Evolutionary conservation across 2,329 filamentous ascomycete genomes (phyloP), one percentile per base, ranked within the genome.

Genomic region (Arthrobotrys megalospora): DNA sequence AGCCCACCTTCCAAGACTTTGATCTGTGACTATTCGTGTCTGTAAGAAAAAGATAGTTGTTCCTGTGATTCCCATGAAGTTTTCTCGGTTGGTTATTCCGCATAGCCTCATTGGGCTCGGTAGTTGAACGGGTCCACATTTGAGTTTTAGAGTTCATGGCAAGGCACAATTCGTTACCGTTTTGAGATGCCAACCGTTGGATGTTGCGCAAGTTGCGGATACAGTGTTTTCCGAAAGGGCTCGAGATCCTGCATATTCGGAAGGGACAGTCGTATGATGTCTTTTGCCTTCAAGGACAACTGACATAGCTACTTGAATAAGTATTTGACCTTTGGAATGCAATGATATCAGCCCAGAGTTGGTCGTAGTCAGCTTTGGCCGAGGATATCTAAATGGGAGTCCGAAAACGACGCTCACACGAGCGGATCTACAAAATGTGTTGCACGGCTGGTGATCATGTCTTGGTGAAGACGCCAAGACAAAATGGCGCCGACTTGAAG

Each of bases 1-100:
- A 60, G 55, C 55, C 55, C 10, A 60, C 55, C 36, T 43, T 60
- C 55, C 55, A 60, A 60, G 55, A 60, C 55, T 43, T 28, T 60
- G 55, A 43, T 43, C 55, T 34, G 28, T 36, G 50, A 55, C 50
- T 32, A 28, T 52, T 48, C 11, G 11, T 52, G 21, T 52, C 48
- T 32, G 48, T 7, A 52, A 50, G 3, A 6, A 50, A 32, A 10
- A 14, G 6, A 28, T 5, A 28, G 24, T 28, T 28, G 24, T 28
- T 28, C 24, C 24, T 28, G 14, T 3, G n/a, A 36, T 55, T 55
- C 36, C 7, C 19, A 28, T 48, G 45, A 11, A 11, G 19, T 10
- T 24, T 7, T 3, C 3, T 48, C 19, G 41, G 45, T 48, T 48
- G 19, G 19, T 43, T 43, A 12, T 60, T 32, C 48, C 21, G 12